These are phyloP conservation scores for Physcomitrium patens DNA, from an alignment of 225 moss, liverwort and hornwort species.

Conservation along the genomic window DNA sequence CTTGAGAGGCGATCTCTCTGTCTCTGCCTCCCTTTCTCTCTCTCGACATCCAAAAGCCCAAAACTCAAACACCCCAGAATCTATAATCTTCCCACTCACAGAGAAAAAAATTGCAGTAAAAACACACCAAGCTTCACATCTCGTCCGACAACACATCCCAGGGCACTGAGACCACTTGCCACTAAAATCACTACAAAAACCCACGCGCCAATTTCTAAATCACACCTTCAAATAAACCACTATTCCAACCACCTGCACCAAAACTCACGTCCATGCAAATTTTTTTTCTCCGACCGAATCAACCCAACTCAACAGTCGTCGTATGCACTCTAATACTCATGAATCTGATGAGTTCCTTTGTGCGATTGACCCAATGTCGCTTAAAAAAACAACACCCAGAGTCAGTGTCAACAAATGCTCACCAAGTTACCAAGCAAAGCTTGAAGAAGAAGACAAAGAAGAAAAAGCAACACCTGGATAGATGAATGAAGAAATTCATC, in stretches of 20 bases:
- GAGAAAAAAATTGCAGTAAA: background rate
- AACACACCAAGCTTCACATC: conserved; percentile 1
- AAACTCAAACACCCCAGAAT: background rate
- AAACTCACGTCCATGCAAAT: background rate
- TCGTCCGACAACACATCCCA: background rate
- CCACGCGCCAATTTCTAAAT: background rate
- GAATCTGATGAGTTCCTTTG: background rate
- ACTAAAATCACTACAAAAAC: background rate
- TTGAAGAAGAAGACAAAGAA: conserved; percentile 23
- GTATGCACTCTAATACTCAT: background rate
- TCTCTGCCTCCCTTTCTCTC: too few relatives aligned
- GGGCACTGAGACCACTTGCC: background rate
- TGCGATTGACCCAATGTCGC: background rate
- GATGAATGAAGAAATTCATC: conserved; percentile 10
- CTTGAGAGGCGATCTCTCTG: too few relatives aligned
- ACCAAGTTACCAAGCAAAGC: background rate
- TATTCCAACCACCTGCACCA: conserved; percentile 1
- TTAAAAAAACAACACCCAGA: background rate
- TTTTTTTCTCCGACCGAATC: background rate
- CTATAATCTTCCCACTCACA: background rate
- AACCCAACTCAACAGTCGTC: background rate
- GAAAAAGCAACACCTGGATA: background rate
- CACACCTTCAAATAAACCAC: background rate
- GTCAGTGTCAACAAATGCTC: too few relatives aligned
- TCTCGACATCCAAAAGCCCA: background rate